These are phyloP conservation scores for Crinitomyces ghanaensis DNA, from an alignment of 805 yeast species.

Conservation along the genomic window DNA sequence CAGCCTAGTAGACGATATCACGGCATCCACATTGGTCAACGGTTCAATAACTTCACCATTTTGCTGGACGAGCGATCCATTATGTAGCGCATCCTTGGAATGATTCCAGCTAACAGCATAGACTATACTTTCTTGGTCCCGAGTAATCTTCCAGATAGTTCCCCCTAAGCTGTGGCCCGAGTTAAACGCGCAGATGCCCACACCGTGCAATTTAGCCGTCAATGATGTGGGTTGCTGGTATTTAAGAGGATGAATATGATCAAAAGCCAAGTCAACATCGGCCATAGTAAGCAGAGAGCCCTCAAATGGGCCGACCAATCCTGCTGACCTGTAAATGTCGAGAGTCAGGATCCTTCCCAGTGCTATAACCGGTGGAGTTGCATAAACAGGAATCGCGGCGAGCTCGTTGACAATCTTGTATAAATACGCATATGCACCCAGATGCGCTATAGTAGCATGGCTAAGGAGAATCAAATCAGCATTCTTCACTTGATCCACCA, in stretches of 20 bases:
- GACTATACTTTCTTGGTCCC: slow-evolving; percentile 66
- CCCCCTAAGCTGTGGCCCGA: slow-evolving; percentile 95
- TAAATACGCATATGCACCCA: slow-evolving; percentile 69
- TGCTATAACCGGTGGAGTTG: slow-evolving; percentile 83
- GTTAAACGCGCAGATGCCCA: slow-evolving; percentile 63
- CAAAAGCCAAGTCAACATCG: slow-evolving; percentile 75
- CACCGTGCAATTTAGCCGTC: slow-evolving; percentile 46
- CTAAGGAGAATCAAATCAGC: slow-evolving; percentile 62
- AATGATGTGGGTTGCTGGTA: slow-evolving; percentile 65
- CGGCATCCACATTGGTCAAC: slow-evolving; percentile 66
- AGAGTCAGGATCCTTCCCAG: slow-evolving; percentile 76
- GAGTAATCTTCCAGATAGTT: slow-evolving; percentile 69
- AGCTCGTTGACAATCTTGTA: slow-evolving; percentile 46
- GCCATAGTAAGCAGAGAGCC: slow-evolving; percentile 46
- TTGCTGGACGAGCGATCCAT: slow-evolving; percentile 52
- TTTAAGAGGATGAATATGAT: slow-evolving; percentile 55
- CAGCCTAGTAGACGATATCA: slow-evolving; percentile 55
- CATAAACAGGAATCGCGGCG: slow-evolving; percentile 59
- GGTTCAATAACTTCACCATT: slow-evolving; percentile 51
- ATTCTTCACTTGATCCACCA: slow-evolving; percentile 19
- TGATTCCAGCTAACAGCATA: slow-evolving; percentile 95
- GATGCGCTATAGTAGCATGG: slow-evolving; percentile 68
- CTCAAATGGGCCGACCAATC: slow-evolving; percentile 60
- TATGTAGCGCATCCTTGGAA: slow-evolving; percentile 73
- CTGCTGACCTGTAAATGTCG: slow-evolving; percentile 66